Evolutionary conservation across 2,329 filamentous ascomycete genomes (phyloP).

Genomic region (Phyllosticta paracitricarpa): DNA sequence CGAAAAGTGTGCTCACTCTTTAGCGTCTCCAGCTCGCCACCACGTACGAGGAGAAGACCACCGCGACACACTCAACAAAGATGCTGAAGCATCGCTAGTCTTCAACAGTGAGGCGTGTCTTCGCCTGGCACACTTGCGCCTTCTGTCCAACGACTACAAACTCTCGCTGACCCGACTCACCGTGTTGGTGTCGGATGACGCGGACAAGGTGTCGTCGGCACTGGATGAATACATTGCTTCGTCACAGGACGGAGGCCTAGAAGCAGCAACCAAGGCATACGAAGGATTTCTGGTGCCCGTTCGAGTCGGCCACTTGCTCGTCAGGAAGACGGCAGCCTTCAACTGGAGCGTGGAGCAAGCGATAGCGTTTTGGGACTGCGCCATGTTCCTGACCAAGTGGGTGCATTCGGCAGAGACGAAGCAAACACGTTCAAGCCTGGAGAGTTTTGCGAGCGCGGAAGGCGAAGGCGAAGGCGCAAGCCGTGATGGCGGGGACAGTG

Average conservation of each 20-base stretch:
- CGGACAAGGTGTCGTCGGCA: slow-evolving; percentile 17
- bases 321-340: slow-evolving; percentile 24
- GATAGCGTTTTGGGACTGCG: slow-evolving; percentile 25
- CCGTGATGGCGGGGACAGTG: not conserved
- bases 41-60: slow-evolving; percentile 7
- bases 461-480: not conserved
- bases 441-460: not conserved
- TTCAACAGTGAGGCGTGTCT: slow-evolving; percentile 27
- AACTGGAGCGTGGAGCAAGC: slow-evolving; percentile 27
- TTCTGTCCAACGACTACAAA: slow-evolving; percentile 15
- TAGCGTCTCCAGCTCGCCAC: slow-evolving; percentile 2
- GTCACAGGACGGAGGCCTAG: slow-evolving; percentile 16
- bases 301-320: slow-evolving; percentile 18
- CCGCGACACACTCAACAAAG: slow-evolving; percentile 13
- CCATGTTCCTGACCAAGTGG: slow-evolving; percentile 25
- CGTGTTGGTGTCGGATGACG: slow-evolving; percentile 18
- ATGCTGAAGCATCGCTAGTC: slow-evolving; percentile 21
- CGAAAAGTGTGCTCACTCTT: slow-evolving; percentile 17
- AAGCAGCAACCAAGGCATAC: slow-evolving; percentile 17
- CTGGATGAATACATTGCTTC: slow-evolving; percentile 18
- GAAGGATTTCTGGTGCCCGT: slow-evolving; percentile 21
- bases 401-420: slow-evolving; percentile 21
- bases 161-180: slow-evolving; percentile 21
- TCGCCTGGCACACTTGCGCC: slow-evolving; percentile 23
- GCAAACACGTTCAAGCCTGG: not conserved